Base-by-base conservation (phyloP, 768 basidiomycete genomes). In the Pleurotus salmoneostramineus region DNA sequence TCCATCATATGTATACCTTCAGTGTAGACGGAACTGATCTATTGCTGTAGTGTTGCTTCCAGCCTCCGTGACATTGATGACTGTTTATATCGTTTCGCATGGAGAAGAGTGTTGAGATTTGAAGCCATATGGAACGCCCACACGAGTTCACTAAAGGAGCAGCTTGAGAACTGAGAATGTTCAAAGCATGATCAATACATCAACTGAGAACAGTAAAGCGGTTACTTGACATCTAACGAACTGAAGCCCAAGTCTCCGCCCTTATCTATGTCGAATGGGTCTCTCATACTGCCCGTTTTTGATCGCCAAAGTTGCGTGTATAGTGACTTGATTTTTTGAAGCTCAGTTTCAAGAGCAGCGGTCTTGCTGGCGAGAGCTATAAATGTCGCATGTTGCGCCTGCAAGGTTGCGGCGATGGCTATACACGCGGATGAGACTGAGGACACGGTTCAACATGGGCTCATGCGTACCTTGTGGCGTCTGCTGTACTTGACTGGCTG, bases 261-360 rank as follows among this genome's bases (percentile, higher is more conserved):
- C 60, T 71, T 73, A 60, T 75, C 74, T 44, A 71, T 75, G 56
- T 86, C 84, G 67, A 93, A 94, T 6, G 92, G 92, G 68, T 93
- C 91, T 58, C 91, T 77, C 70, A 87, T 84, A 63, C 90, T 93
- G 33, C 91, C 91, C 12, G 88, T 93, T 68, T 86, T 85, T 14
- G 82, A 77, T 10, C 88, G 83, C 89, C 89, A 93, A 5, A 91
- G 72, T 63, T 91, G 88, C 0, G 87, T 88, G 62, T 91, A 92
- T 8, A 88, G 67, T 7, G 75, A 70, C 68, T 91, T 91, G 63
- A 94, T 80, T 72, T 86, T 88, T 66, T 91, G 86, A 27, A 93
- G 68, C 63, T 92, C 89, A 2, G 80, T 79, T 58, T 93, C 86
- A 1, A 91, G 72, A 3, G 83, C 76, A 14, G 91, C 90, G 2